Percentiles rank a stretch among this genome's conserved stretches.
These are phyloP conservation scores for Thymus mandschuricus DNA, from an alignment of 257 asterid genomes.

Conservation along the genomic window DNA sequence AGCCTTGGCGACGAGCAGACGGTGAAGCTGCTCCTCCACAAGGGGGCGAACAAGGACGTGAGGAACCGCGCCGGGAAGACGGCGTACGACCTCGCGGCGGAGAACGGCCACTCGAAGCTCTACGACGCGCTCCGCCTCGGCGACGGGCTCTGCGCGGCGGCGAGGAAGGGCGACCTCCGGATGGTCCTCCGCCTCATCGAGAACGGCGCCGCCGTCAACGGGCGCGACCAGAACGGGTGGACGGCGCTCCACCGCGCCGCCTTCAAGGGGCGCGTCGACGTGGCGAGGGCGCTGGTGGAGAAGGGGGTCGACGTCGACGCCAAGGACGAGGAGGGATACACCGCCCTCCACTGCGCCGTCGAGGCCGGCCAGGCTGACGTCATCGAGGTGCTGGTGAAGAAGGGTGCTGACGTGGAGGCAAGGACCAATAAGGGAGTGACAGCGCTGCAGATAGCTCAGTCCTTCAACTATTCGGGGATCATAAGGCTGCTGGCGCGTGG, in stretches of 20 bases:
- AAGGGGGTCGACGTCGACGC: conserved; percentile 62
- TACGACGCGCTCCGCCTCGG: conserved; percentile 69
- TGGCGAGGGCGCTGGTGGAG: conserved; percentile 51
- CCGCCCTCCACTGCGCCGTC: conserved; percentile 72
- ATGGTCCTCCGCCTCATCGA: conserved; percentile 60
- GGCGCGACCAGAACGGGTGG: conserved; percentile 80
- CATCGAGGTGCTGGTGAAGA: conserved; percentile 67
- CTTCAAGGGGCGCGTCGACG: conserved; percentile 65
- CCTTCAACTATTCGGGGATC: conserved; percentile 60
- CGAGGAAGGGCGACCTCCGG: conserved; percentile 70
- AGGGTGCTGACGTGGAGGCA: conserved; percentile 67
- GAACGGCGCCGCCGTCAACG: conserved; percentile 63
- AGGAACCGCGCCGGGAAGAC: conserved; percentile 60
- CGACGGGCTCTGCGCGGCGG: conserved; percentile 59
- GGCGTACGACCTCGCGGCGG: conserved; percentile 76
- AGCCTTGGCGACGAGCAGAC: conserved; percentile 62
- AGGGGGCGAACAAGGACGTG: conserved; percentile 69
- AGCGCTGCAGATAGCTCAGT: conserved; percentile 61
- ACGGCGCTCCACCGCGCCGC: conserved; percentile 74
- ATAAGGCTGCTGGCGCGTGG: conserved; percentile 56
- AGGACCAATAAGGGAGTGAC: conserved; percentile 63
- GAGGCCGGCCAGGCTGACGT: conserved; percentile 72
- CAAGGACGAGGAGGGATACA: conserved; percentile 70
- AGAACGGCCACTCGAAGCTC: conserved; percentile 63
- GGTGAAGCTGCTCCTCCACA: conserved; percentile 63